Conservation (phyloP, 192 early-diverging fungal genomes). For the Pilaira anomala region DNA sequence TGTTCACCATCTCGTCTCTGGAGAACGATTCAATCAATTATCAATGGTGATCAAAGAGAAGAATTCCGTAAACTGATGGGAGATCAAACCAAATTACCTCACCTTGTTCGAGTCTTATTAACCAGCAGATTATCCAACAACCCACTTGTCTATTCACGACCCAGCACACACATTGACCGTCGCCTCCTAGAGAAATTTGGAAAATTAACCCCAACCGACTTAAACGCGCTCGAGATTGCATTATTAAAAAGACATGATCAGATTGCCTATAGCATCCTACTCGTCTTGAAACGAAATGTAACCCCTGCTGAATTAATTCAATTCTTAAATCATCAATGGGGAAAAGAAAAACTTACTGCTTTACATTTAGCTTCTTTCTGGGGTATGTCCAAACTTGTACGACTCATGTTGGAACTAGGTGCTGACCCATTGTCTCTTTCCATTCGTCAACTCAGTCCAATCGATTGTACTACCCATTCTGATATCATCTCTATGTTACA, state of each 20-base stretch:
- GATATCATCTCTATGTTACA: neutral
- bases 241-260: slow-evolving; percentile 12
- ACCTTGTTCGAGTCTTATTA: slow-evolving; percentile 14
- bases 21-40: slow-evolving; percentile 22
- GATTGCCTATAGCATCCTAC: slow-evolving; percentile 15
- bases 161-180: neutral
- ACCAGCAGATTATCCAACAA: slow-evolving; percentile 18
- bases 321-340: slow-evolving; percentile 31
- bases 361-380: slow-evolving; percentile 26
- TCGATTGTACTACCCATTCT: slow-evolving; percentile 14
- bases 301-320: neutral
- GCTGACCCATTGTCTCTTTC: slow-evolving; percentile 60
- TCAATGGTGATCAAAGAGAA: slow-evolving; percentile 1
- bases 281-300: slow-evolving; percentile 17
- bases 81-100: neutral
- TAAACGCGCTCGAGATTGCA: slow-evolving; percentile 30
- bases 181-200: slow-evolving; percentile 19
- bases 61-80: slow-evolving; percentile 17
- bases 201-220: slow-evolving; percentile 10
- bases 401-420: slow-evolving; percentile 18
- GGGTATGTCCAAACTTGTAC: slow-evolving; percentile 17
- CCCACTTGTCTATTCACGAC: slow-evolving; percentile 11
- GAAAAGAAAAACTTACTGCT: slow-evolving; percentile 33
- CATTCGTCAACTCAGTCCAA: slow-evolving; percentile 19
- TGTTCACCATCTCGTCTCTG: slow-evolving; percentile 29